Percentiles rank a stretch among this genome's conserved stretches.
These are phyloP conservation scores for Paramecium primaurelia DNA, from an alignment of 73 alveolate species.

Conservation along the genomic window DNA sequence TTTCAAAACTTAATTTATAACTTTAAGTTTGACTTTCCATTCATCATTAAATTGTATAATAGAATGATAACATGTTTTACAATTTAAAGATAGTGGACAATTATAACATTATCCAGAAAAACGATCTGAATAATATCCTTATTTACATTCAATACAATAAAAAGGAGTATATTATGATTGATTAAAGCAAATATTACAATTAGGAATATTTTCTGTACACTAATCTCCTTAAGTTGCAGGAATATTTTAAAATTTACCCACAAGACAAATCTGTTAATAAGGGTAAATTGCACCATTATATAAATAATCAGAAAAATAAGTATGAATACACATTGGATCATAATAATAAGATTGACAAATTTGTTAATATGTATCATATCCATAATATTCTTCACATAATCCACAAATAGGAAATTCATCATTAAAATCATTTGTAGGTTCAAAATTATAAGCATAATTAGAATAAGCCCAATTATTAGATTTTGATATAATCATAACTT, in stretches of 20 bases:
- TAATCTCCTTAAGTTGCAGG: background rate
- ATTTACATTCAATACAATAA: background rate
- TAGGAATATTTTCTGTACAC: background rate
- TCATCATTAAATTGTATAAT: background rate
- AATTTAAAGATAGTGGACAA: background rate
- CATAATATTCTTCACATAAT: background rate
- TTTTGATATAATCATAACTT: background rate
- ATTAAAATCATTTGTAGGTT: background rate
- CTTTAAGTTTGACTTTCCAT: background rate
- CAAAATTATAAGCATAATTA: background rate
- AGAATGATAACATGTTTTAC: background rate
- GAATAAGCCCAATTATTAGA: background rate
- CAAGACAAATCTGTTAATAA: too few species aligned
- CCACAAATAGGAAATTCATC: background rate
- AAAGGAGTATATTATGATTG: background rate
- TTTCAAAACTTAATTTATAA: background rate
- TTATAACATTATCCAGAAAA: background rate
- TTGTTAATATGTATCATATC: too few species aligned
- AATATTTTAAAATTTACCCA: too few species aligned
- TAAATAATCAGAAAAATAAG: background rate
- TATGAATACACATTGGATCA: too few species aligned
- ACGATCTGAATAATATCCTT: background rate
- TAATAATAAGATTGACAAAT: too few species aligned
- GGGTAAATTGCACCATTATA: too few species aligned
- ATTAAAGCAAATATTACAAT: background rate